phyloP scores from a whole-genome alignment of 139 green algal species.

The Chlorella sp. region DNA sequence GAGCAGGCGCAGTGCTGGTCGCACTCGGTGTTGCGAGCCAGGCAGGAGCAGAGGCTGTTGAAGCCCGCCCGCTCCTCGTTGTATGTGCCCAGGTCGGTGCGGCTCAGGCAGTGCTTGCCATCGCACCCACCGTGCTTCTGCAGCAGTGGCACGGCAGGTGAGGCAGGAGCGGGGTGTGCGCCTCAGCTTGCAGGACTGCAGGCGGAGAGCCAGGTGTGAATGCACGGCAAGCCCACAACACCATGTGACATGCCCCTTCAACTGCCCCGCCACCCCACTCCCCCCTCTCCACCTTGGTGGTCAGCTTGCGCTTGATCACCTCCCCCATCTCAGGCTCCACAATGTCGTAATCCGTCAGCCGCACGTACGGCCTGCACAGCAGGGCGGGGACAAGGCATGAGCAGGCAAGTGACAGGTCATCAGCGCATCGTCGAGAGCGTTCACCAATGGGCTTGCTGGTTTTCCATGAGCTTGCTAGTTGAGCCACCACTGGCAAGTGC shows the following conservation, averaged over 20 bases:
- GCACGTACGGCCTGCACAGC: slow-evolving; percentile 54
- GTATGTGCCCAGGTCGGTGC: slow-evolving; percentile 52
- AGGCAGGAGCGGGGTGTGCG: too few relatives aligned
- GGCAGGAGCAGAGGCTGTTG: slow-evolving; percentile 58
- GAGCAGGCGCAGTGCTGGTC: slow-evolving; percentile 52
- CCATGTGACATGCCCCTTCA: background rate
- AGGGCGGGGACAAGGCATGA: background rate
- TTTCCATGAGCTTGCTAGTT: too few relatives aligned
- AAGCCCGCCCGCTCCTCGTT: slow-evolving; percentile 55
- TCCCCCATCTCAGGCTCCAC: slow-evolving; percentile 46
- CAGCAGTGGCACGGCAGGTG: too few relatives aligned
- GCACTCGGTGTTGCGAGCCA: slow-evolving; percentile 69
- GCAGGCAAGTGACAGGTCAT: background rate
- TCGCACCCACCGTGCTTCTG: slow-evolving; percentile 61
- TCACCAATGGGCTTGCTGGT: background rate
- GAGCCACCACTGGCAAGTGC: too few relatives aligned
- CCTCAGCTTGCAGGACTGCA: too few relatives aligned
- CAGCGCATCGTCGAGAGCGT: background rate
- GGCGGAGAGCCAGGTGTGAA: too few relatives aligned
- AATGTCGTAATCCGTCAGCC: slow-evolving; percentile 67
- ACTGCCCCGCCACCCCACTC: background rate
- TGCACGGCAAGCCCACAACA: too few relatives aligned
- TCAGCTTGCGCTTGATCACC: slow-evolving; percentile 69
- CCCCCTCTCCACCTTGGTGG: slow-evolving; percentile 42
- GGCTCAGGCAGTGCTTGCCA: slow-evolving; percentile 57